A percentile compares a stretch with the other conserved stretches of the same genome.
These are phyloP conservation scores for Termitomyces sp. DNA, from an alignment of 768 basidiomycete genomes.

Conservation along the genomic window DNA sequence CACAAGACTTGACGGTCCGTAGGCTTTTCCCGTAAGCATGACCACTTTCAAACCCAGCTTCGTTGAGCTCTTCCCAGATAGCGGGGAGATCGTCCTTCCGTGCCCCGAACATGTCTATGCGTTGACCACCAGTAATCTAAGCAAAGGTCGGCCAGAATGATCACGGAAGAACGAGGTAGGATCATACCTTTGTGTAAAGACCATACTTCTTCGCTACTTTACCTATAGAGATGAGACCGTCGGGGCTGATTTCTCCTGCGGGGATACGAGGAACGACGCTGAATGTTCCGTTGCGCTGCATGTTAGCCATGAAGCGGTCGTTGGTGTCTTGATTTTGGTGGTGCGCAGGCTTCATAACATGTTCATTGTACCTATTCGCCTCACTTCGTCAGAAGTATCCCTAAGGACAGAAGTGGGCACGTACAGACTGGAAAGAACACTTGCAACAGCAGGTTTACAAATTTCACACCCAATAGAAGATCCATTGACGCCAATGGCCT, in stretches of 20 bases:
- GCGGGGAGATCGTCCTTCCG: conserved; percentile 61
- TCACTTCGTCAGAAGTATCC: neutral
- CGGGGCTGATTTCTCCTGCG: conserved; percentile 66
- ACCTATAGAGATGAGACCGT: conserved; percentile 58
- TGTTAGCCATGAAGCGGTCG: conserved; percentile 65
- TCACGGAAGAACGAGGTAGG: neutral
- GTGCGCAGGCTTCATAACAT: conserved; percentile 55
- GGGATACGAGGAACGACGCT: conserved; percentile 68
- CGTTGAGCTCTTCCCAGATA: conserved; percentile 58
- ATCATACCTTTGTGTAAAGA: conserved; percentile 48
- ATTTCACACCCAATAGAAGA: conserved; percentile 62
- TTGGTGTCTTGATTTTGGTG: conserved; percentile 72
- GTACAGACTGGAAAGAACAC: conserved; percentile 36
- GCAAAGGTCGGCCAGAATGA: neutral
- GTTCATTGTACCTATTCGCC: conserved; percentile 47
- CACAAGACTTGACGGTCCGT: conserved; percentile 74
- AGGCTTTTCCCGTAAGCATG: conserved; percentile 69
- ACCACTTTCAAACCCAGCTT: conserved; percentile 69
- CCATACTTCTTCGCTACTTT: conserved; percentile 60
- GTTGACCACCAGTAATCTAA: conserved; percentile 36
- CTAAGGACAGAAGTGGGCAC: neutral
- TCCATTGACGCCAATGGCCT: conserved; percentile 36
- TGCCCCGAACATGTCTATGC: conserved; percentile 70
- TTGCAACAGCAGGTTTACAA: conserved; percentile 65
- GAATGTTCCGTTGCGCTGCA: conserved; percentile 67